Percentiles rank a stretch among this genome's conserved stretches.
Conservation (phyloP, 1,284 basidiomycete genomes). For the Heterobasidion parviporum region DNA sequence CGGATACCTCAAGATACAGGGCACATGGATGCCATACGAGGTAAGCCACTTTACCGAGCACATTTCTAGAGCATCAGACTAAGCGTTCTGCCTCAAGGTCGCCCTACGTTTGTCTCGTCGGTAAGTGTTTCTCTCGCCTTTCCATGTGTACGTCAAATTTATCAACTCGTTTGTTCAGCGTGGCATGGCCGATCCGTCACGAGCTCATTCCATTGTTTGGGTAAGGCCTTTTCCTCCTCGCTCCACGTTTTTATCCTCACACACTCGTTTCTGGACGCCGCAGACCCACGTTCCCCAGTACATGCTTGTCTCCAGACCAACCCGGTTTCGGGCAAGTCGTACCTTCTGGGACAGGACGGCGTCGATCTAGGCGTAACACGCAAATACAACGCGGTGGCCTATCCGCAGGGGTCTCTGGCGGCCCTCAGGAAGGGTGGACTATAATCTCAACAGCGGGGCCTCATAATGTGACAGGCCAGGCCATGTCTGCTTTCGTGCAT, state of each 20-base stretch:
- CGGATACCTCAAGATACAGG: conserved; percentile 83
- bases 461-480: conserved; percentile 4
- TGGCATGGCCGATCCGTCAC: conserved; percentile 83
- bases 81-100: conserved; percentile 35
- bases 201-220: conserved; percentile 79
- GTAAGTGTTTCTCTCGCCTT: conserved; percentile 30
- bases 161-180: conserved; percentile 33
- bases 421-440: conserved; percentile 13
- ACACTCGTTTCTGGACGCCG: neutral
- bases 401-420: conserved; percentile 6
- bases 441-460: conserved; percentile 7
- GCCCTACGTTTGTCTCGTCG: conserved; percentile 69
- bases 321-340: conserved; percentile 77
- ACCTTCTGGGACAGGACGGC: conserved; percentile 49
- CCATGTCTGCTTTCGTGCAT: conserved; percentile 1
- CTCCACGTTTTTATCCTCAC: conserved; percentile 7
- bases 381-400: conserved; percentile 14
- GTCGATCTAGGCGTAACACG: conserved; percentile 46
- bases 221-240: conserved; percentile 28
- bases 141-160: neutral
- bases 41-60: conserved; percentile 23
- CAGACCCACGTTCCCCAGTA: conserved; percentile 61
- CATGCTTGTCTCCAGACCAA: conserved; percentile 74
- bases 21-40: conserved; percentile 87
- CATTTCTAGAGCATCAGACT: neutral